Conservation (phyloP, 2,329 filamentous ascomycete species). For the Monosporascus sp. region DNA sequence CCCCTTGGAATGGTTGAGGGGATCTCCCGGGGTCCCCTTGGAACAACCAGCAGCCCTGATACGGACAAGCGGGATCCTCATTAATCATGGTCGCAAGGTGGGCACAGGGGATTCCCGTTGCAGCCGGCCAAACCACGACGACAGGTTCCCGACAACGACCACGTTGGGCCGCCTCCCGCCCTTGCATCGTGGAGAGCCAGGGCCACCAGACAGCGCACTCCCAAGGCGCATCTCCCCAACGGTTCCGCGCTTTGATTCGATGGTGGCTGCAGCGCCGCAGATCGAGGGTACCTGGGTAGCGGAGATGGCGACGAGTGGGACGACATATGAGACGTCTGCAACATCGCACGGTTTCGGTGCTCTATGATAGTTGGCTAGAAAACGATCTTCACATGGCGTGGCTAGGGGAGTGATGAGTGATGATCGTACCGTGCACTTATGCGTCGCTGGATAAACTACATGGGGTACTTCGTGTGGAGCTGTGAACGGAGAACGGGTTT, state of each 20-base stretch:
- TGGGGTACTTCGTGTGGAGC: too few relatives aligned
- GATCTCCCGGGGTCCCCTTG: background rate
- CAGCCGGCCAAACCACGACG: background rate
- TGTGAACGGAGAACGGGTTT: too few relatives aligned
- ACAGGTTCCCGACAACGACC: background rate
- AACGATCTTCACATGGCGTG: background rate
- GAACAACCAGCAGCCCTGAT: background rate
- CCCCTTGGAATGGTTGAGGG: background rate
- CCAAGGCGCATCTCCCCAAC: background rate
- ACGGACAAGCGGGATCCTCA: background rate
- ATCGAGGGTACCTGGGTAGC: background rate
- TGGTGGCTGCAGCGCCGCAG: background rate
- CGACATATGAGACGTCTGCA: background rate
- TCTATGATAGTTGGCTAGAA: constrained; percentile 2
- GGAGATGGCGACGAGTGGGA: background rate
- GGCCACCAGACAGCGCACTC: background rate
- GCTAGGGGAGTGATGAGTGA: too few relatives aligned
- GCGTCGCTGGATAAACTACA: too few relatives aligned
- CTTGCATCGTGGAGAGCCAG: background rate
- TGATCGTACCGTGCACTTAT: too few relatives aligned
- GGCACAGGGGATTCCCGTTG: background rate
- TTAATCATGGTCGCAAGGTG: background rate
- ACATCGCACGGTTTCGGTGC: constrained; percentile 20
- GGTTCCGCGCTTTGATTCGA: background rate
- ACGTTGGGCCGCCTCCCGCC: background rate